phyloP scores from a whole-genome alignment of 768 basidiomycete genomes.

The Fomitopsis serialis region DNA sequence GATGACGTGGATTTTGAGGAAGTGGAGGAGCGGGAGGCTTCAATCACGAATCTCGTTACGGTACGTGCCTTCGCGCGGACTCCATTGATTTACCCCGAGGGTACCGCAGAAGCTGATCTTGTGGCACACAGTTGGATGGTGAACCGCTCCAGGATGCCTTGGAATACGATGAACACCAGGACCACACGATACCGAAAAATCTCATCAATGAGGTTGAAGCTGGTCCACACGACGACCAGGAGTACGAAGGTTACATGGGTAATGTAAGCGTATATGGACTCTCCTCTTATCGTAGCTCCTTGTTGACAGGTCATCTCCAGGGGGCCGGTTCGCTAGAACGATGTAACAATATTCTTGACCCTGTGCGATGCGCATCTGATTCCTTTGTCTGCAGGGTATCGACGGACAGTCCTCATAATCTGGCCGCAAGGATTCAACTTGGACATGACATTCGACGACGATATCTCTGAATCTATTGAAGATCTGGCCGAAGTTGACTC shows the following conservation, averaged over 20 bases:
- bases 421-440: constrained; percentile 15
- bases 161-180: background rate
- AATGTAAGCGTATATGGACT: constrained; percentile 17
- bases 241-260: constrained; percentile 24
- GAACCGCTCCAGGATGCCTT: background rate
- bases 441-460: constrained; percentile 2
- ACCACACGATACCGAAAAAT: constrained; percentile 1
- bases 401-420: constrained; percentile 20
- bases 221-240: constrained; percentile 16
- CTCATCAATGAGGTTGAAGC: constrained; percentile 10
- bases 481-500: background rate
- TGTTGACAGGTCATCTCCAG: too few species aligned
- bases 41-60: background rate
- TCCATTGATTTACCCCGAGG: background rate
- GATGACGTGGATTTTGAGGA: background rate
- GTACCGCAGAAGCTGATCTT: background rate
- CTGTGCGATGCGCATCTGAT: background rate
- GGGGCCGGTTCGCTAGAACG: constrained; percentile 15
- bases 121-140: background rate
- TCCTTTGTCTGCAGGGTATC: constrained; percentile 15
- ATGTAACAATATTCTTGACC: constrained; percentile 10
- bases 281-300: background rate
- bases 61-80: background rate
- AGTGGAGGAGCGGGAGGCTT: background rate
- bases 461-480: constrained; percentile 6